These are phyloP conservation scores for Nicotiana knightiana DNA, from an alignment of 257 asterid species.

Conservation along the genomic window DNA sequence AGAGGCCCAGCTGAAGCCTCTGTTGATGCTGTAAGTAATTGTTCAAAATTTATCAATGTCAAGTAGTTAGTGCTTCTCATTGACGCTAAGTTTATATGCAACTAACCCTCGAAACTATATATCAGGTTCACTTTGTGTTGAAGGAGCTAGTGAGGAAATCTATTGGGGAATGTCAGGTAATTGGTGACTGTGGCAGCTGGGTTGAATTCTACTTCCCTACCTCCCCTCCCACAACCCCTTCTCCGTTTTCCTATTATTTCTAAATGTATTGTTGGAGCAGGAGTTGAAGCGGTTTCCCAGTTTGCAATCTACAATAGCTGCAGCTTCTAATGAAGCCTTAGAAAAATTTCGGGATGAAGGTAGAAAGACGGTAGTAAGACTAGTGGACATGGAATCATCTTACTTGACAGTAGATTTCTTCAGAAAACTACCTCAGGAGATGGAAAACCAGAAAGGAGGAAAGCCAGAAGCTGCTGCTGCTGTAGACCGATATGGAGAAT, in stretches of 20 bases:
- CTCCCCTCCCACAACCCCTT: background rate
- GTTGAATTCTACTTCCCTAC: background rate
- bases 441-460: conserved; percentile 43
- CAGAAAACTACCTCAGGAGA: conserved; percentile 83
- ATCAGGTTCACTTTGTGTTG: conserved; percentile 85
- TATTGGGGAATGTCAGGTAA: conserved; percentile 84
- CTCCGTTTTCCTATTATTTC: background rate
- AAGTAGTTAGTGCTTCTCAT: background rate
- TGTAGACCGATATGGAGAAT: conserved; percentile 59
- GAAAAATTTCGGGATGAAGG: conserved; percentile 79
- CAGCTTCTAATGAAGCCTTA: conserved; percentile 67
- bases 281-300: conserved; percentile 86
- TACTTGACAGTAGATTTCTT: conserved; percentile 87
- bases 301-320: conserved; percentile 79
- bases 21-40: conserved; percentile 79
- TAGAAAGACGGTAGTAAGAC: conserved; percentile 64
- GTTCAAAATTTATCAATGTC: background rate
- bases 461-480: conserved; percentile 39
- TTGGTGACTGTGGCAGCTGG: background rate
- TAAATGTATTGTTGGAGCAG: conserved; percentile 29
- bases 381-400: conserved; percentile 93
- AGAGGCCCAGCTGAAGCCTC: conserved; percentile 98
- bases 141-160: conserved; percentile 95
- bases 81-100: background rate
- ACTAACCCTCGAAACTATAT: conserved; percentile 11